A percentile compares a stretch with the other conserved stretches of the same genome.
Evolutionary conservation across 805 yeast species (phyloP).

Genomic region (Myxozyma lipomycoides): DNA sequence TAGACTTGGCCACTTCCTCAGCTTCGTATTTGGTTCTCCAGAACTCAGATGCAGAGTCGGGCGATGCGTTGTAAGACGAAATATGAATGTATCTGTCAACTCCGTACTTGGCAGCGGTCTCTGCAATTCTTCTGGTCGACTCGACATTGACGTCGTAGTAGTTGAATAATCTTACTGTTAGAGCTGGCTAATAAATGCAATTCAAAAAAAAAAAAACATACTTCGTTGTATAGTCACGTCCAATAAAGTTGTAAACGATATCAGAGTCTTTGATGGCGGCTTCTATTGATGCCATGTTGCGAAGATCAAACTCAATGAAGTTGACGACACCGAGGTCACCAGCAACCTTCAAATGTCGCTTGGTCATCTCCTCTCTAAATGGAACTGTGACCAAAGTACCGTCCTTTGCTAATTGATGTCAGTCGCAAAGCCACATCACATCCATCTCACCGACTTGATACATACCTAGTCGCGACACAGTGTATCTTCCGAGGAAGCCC

Average conservation of each 20-base stretch:
- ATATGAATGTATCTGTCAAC: slow-evolving; percentile 76
- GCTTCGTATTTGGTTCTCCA: slow-evolving; percentile 66
- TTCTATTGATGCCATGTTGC: slow-evolving; percentile 71
- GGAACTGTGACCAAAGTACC: slow-evolving; percentile 77
- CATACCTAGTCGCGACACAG: slow-evolving; percentile 54
- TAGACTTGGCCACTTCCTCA: slow-evolving; percentile 65
- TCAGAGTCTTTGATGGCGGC: slow-evolving; percentile 76
- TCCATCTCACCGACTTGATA: neutral
- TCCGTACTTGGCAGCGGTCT: slow-evolving; percentile 62
- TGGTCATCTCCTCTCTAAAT: slow-evolving; percentile 73
- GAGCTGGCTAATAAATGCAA: neutral
- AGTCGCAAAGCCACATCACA: neutral
- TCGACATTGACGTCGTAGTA: slow-evolving; percentile 83
- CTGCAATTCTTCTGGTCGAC: slow-evolving; percentile 70
- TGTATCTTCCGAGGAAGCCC: slow-evolving; percentile 72
- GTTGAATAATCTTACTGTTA: slow-evolving; percentile 41
- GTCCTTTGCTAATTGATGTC: slow-evolving; percentile 38
- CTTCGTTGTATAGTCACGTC: slow-evolving; percentile 70
- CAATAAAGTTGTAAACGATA: slow-evolving; percentile 75
- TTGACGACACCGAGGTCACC: slow-evolving; percentile 88
- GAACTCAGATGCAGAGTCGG: slow-evolving; percentile 62
- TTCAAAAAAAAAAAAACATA: neutral
- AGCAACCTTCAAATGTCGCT: slow-evolving; percentile 70
- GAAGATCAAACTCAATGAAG: slow-evolving; percentile 74
- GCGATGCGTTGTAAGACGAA: slow-evolving; percentile 71